Evolutionary conservation across 768 basidiomycete species (phyloP), one percentile per base, ranked within the genome.

Genomic region (Cystobasidium ongulense): DNA sequence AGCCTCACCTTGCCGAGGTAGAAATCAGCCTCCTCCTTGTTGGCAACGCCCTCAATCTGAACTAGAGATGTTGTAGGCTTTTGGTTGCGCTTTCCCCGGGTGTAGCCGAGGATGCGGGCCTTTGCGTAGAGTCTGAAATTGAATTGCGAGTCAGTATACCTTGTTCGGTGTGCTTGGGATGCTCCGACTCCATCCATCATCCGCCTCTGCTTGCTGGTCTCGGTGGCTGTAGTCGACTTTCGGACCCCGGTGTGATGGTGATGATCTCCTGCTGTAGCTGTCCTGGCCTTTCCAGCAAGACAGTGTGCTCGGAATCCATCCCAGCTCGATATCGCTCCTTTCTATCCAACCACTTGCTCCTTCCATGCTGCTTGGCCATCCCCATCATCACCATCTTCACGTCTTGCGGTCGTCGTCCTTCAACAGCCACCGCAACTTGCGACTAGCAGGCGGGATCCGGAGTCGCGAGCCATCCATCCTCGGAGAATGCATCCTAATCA

Each of bases 31-130:
- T 95, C 93, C 84, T 95, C 87, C 84, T 93, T 91, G 80, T 84
- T 88, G 76, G 88, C 87, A 72, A 97, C 93, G 80, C 95, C 95
- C 85, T 99, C 96, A 81, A 99, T 91, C 84, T 95, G 92, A 80
- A 99, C 83, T 79, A 99, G 88, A 68, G 92, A 91, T 75, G 93
- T 96, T 86, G 95, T 95, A 81, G 92, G 93, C 81, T 89, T 87
- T 73, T 90, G 86, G 87, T 98, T 97, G 81, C 92, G 89, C 85
- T 98, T 98, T 75, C 91, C 93, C 77, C 96, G 91, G 85, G 97
- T 97, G 90, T 95, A 91, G 77, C 94, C 92, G 80, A 97, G 86
- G 81, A 99, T 88, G 80, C 96, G 92, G 82, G 92, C 96, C 86
- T 96, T 98, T 84, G 83, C 82, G 87, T 96, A 95, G 80, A 96